Base-by-base conservation (phyloP, 2,329 filamentous ascomycete species). In the Emmonsia crescens region DNA sequence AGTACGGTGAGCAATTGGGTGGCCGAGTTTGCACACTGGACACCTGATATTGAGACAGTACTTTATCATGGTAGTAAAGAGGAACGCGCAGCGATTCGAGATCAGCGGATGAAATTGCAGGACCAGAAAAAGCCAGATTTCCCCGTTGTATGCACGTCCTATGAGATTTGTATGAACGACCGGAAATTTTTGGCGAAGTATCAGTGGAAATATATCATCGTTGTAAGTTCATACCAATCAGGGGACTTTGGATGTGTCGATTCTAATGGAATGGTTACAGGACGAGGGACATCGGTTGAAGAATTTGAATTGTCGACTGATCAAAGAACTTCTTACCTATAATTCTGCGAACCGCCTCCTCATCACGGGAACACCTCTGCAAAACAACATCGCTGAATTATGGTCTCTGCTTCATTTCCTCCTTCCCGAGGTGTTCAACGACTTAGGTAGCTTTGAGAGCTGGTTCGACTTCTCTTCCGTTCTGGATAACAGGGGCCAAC, bases 401-500 rank as follows among this genome's bases (percentile, higher is more conserved):
- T 99, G 94, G 94, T 96, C 93, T 0, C 76, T 99, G 0, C 81
- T 99, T 0, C 92, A 99, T 70, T 99, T 99, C 69, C 79, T 99
- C 0, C 82, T 97, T 56, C 94, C 93, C 0, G 89, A 89, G 46
- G 92, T 96, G 38, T 99, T 99, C 68, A 91, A 92, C 54, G 89
- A 96, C 68, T 87, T 95, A 73, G 90, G 95, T 55, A 91, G 89
- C 0, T 99, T 99, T 62, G 90, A 96, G 70, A 86, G 86, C 1
- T 97, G 93, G 92, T 99, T 99, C 65, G 93, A 99, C 73, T 99
- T 99, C 68, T 94, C 89, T 0, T 92, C 91, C 8, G 80, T 99
- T 1, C 85, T 95, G 61, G 90, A 97, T 63, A 90, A 92, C 66
- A 82, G 88, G 42, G 86, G 85, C 0, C 88, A 91, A 0, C 85